Conservation (phyloP, 2,329 filamentous ascomycete genomes). For the Scedosporium minutisporum region DNA sequence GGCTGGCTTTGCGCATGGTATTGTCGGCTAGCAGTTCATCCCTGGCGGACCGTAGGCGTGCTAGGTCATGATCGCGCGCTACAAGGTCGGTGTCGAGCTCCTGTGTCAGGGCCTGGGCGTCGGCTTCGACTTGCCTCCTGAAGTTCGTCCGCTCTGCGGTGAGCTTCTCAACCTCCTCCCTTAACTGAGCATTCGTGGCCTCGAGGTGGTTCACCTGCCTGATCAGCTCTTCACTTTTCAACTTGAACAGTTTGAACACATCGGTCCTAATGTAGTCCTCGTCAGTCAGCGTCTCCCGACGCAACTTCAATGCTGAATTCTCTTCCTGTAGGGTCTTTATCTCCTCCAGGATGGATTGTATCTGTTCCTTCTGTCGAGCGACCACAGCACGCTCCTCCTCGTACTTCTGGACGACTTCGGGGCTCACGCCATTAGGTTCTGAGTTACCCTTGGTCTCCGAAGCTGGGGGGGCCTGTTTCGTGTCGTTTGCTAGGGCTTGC, state of each 20-base stretch:
- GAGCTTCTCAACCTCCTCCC: constrained; percentile 75
- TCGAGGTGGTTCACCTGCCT: constrained; percentile 87
- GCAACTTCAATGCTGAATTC: constrained; percentile 60
- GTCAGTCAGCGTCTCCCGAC: constrained; percentile 67
- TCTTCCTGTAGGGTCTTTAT: constrained; percentile 68
- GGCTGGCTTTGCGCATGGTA: constrained; percentile 64
- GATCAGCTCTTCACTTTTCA: constrained; percentile 85
- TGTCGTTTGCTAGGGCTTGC: constrained; percentile 66
- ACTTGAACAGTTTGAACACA: constrained; percentile 84
- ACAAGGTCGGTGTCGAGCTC: constrained; percentile 79
- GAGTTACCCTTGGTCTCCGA: constrained; percentile 41
- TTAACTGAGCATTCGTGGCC: constrained; percentile 73
- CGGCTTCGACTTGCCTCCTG: constrained; percentile 70
- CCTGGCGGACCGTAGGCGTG: constrained; percentile 70
- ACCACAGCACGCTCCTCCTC: constrained; percentile 69
- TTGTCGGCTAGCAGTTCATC: constrained; percentile 82
- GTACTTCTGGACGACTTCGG: constrained; percentile 65
- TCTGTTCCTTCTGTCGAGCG: constrained; percentile 78
- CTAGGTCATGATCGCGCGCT: constrained; percentile 72
- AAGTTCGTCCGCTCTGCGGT: constrained; percentile 79
- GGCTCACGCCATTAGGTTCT: constrained; percentile 44
- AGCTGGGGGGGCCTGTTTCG: constrained; percentile 33
- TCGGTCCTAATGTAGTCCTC: constrained; percentile 92
- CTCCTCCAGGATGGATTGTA: constrained; percentile 69
- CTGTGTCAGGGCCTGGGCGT: constrained; percentile 60